These are phyloP conservation scores for Kwoniella pini DNA, from an alignment of 768 basidiomycete species.

Conservation along the genomic window DNA sequence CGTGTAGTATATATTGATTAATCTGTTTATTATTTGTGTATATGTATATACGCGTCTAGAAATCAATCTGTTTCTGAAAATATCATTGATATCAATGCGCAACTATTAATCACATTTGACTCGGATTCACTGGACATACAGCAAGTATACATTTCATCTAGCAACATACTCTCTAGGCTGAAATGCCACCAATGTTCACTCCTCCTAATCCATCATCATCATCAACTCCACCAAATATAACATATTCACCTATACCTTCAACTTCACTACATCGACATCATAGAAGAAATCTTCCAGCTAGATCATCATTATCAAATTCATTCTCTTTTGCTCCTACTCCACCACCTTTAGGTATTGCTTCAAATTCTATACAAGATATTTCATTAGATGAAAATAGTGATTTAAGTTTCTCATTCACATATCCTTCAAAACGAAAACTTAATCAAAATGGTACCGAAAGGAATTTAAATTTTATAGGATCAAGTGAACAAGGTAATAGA, in stretches of 20 bases:
- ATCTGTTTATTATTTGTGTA: no score
- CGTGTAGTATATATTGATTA: no score
- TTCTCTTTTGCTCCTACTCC: slow-evolving; percentile 32
- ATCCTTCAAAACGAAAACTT: slow-evolving; percentile 20
- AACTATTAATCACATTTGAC: no score
- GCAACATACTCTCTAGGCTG: not conserved
- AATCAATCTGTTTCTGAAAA: not conserved
- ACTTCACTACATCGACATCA: slow-evolving; percentile 15
- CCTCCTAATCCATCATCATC: slow-evolving; percentile 34
- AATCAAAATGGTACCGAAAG: not conserved
- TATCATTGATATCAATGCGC: not conserved
- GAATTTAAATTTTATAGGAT: slow-evolving; percentile 6
- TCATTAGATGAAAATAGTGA: slow-evolving; percentile 16
- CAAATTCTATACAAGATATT: not conserved
- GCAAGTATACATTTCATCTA: no score
- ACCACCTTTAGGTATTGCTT: not conserved
- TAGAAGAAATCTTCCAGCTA: slow-evolving; percentile 23
- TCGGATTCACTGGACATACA: no score
- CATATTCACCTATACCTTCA: slow-evolving; percentile 19
- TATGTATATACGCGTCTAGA: slow-evolving; percentile 9
- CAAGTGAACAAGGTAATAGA: slow-evolving; percentile 36
- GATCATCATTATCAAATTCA: slow-evolving; percentile 39
- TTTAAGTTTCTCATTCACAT: slow-evolving; percentile 26
- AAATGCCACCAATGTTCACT: slow-evolving; percentile 35
- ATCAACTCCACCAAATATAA: slow-evolving; percentile 7